Base-by-base conservation (phyloP, 495 filamentous ascomycete species). In the Collariella sp. region DNA sequence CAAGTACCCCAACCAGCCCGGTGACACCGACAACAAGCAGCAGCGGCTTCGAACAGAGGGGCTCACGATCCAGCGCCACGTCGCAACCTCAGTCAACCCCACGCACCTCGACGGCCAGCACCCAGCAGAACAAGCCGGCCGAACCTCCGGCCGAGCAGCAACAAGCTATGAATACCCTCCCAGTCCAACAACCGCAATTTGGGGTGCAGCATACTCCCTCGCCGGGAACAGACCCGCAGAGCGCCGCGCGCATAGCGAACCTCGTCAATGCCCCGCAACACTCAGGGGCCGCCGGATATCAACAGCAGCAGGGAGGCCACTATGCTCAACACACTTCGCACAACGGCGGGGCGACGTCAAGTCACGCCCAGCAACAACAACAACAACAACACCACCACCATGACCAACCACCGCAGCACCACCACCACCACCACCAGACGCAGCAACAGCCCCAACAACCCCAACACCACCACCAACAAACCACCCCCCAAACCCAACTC, bases 221-320 rank as follows among this genome's bases (percentile, higher is more conserved):
- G 29, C 65, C 66, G 9, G 68, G 67, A 47, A 64, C 72, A 34
- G 69, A 61, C 56, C 72, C 67, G 60, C 80, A 82, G 57, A 86
- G 82, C 63, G 70, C 80, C 38, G 79, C 84, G 19, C 82, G 75
- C 59, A 87, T 88, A 71, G 80, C 80, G 59, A 87, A 85, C 65
- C 69, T 89, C 18, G 83, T 88, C 68, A 81, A 88, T 57, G 76
- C 79, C 31, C 72, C 82, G 46, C 77, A 81, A 59, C 70, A 71
- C 56, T 76, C 75, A 53, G 72, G 74, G 59, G 71, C 71, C 52
- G 54, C 63, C 54, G 58, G 66, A 31, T 67, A 63, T 43, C 60
- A 65, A 31, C 60, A 62, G 43, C 49, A 52, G 23, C 59, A 60
- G 33, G 29, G 52, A 47, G 42, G 41, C 9, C 56, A 54, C 9